Evolutionary conservation across 208 protist species (phyloP).

Genomic region (Leishmania lainsoni): DNA sequence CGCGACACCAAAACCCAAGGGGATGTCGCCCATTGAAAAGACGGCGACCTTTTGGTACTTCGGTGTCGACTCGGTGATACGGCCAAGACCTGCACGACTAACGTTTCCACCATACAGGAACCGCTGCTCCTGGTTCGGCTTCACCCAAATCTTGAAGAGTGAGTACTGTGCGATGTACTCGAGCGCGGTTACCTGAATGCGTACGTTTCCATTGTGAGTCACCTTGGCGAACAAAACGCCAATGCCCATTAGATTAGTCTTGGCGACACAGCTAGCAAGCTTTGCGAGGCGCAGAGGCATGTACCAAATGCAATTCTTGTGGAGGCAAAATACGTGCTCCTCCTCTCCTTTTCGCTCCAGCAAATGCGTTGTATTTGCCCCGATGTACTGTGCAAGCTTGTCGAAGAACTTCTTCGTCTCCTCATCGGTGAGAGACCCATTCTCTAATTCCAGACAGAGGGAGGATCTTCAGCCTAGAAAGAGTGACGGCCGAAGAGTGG

Average conservation of each 20-base stretch:
- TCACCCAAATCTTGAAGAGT: conserved; percentile 99
- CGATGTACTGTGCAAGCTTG: conserved; percentile 93
- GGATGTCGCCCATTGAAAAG: conserved; percentile 97
- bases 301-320: conserved; percentile 93
- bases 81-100: conserved; percentile 96
- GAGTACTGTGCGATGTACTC: conserved; percentile 93
- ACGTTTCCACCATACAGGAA: conserved; percentile 99
- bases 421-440: conserved; percentile 87
- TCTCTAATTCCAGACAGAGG: background rate
- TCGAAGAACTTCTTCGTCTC: conserved; percentile 92
- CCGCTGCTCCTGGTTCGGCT: conserved; percentile 98
- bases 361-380: conserved; percentile 86
- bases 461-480: background rate
- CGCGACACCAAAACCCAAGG: conserved; percentile 97
- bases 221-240: conserved; percentile 91
- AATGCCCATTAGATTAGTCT: conserved; percentile 90
- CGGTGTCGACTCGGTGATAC: conserved; percentile 98
- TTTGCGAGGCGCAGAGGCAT: conserved; percentile 83
- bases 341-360: conserved; percentile 80
- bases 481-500: background rate
- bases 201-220: conserved; percentile 89
- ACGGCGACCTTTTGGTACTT: conserved; percentile 98
- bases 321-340: conserved; percentile 89
- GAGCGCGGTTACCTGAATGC: conserved; percentile 89
- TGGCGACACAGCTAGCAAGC: conserved; percentile 86